A percentile compares a stretch with the other conserved stretches of the same genome.
Evolutionary conservation across 805 yeast genomes (phyloP).

Genomic region (Debaryomyces prosopidis): DNA sequence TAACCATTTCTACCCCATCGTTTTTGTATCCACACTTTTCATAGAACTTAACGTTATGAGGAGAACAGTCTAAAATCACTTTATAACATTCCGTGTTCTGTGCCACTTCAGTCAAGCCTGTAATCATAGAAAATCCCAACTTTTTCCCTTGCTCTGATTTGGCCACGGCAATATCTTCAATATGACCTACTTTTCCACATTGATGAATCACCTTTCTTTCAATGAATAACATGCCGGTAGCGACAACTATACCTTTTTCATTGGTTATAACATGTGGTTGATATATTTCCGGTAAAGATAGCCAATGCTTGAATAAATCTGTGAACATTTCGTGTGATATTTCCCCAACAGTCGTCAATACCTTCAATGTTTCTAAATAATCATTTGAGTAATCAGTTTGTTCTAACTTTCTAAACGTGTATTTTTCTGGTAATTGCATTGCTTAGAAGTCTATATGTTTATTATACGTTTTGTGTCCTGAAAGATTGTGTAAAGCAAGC

Average conservation of each 20-base stretch:
- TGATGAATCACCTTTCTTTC: conserved; percentile 84
- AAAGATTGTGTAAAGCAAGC: no score
- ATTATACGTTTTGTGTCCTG: no score
- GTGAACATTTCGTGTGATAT: conserved; percentile 53
- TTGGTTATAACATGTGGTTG: conserved; percentile 69
- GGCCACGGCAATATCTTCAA: conserved; percentile 89
- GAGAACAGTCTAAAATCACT: conserved; percentile 84
- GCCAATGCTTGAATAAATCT: conserved; percentile 60
- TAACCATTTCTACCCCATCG: conserved; percentile 72
- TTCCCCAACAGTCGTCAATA: conserved; percentile 81
- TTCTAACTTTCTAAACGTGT: conserved; percentile 59
- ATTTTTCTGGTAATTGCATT: conserved; percentile 59
- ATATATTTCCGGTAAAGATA: conserved; percentile 50
- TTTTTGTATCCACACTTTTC: conserved; percentile 78
- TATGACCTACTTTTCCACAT: conserved; percentile 87
- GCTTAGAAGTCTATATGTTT: not conserved
- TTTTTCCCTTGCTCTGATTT: conserved; percentile 77
- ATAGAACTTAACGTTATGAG: conserved; percentile 79
- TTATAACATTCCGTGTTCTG: conserved; percentile 72
- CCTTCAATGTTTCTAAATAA: conserved; percentile 60
- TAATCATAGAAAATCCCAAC: conserved; percentile 70
- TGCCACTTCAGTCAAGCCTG: conserved; percentile 60
- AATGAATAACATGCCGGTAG: conserved; percentile 77
- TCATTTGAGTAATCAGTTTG: conserved; percentile 61
- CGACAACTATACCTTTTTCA: conserved; percentile 57